phyloP scores from a whole-genome alignment of 2,329 filamentous ascomycete species.

The Paracamarosporium sp. region DNA sequence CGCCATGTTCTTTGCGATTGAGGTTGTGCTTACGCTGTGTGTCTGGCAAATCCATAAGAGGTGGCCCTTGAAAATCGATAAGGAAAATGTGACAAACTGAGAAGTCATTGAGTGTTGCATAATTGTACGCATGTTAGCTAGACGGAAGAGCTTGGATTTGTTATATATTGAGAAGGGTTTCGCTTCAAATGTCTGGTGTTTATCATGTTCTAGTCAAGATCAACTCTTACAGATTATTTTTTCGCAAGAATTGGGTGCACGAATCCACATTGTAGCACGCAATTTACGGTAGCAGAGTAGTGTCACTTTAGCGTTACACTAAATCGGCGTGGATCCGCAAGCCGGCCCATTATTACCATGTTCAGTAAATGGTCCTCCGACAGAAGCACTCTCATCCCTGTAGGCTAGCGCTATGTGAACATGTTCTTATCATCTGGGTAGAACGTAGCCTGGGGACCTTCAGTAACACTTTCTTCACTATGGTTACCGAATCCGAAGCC shows the following conservation, averaged over 20 bases:
- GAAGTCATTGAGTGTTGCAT: not conserved
- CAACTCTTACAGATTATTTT: not conserved
- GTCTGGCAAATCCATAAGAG: constrained; percentile 9
- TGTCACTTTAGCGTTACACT: not conserved
- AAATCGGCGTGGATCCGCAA: not conserved
- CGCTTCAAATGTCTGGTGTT: too few species aligned
- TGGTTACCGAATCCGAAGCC: constrained; percentile 47
- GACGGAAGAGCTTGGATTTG: too few species aligned
- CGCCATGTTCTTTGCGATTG: constrained; percentile 32
- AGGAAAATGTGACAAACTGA: not conserved
- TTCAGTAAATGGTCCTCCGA: not conserved
- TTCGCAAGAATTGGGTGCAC: not conserved
- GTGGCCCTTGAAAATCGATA: not conserved
- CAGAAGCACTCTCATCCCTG: not conserved
- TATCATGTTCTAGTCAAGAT: too few species aligned
- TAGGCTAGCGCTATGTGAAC: not conserved
- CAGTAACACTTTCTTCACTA: constrained; percentile 15
- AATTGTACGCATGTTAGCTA: not conserved
- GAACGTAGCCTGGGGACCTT: not conserved
- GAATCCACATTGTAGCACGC: not conserved
- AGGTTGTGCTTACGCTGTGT: constrained; percentile 18
- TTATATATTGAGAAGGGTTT: too few species aligned
- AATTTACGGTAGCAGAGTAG: not conserved
- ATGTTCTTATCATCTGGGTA: not conserved
- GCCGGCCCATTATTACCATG: not conserved